phyloP scores from a whole-genome alignment of 352 stramenopile genomes.

The Phytophthora kernoviae region DNA sequence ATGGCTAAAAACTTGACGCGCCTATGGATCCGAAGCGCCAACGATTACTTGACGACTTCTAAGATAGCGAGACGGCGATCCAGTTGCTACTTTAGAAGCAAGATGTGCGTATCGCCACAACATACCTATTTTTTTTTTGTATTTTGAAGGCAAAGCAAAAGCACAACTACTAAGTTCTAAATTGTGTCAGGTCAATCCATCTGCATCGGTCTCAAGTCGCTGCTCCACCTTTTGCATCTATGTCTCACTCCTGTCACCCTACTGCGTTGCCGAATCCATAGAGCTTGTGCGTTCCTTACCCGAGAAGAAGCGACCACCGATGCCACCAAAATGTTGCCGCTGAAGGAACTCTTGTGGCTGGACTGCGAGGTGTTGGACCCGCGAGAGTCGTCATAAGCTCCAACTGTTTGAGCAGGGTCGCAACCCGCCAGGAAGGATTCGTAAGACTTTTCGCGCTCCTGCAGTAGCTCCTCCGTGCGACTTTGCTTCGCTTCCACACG shows the following conservation, averaged over 20 bases:
- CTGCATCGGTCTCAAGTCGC: background rate
- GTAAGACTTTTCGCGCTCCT: conserved; percentile 72
- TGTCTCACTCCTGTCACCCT: conserved; percentile 15
- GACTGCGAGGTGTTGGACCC: conserved; percentile 40
- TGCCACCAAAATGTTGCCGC: conserved; percentile 63
- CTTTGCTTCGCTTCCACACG: conserved; percentile 74
- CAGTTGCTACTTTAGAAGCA: background rate
- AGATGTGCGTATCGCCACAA: conserved; percentile 4
- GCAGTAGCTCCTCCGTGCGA: conserved; percentile 77
- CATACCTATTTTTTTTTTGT: conserved; percentile 1
- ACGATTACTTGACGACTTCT: conserved; percentile 68
- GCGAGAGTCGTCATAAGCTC: conserved; percentile 21
- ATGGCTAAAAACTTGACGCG: conserved; percentile 71
- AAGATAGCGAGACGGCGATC: background rate
- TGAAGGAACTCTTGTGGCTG: conserved; percentile 43
- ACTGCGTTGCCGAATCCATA: conserved; percentile 47
- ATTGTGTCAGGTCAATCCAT: conserved; percentile 25
- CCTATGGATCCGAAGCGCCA: conserved; percentile 69
- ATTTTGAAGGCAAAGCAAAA: conserved; percentile 7
- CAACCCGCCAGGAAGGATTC: conserved; percentile 75
- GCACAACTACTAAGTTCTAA: conserved; percentile 18
- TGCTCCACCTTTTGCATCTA: conserved; percentile 25
- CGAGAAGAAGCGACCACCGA: conserved; percentile 75
- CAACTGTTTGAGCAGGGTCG: conserved; percentile 35
- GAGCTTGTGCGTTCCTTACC: conserved; percentile 64